These are phyloP conservation scores for Geopyxis carbonaria DNA, from an alignment of 495 filamentous ascomycete species.

Conservation along the genomic window DNA sequence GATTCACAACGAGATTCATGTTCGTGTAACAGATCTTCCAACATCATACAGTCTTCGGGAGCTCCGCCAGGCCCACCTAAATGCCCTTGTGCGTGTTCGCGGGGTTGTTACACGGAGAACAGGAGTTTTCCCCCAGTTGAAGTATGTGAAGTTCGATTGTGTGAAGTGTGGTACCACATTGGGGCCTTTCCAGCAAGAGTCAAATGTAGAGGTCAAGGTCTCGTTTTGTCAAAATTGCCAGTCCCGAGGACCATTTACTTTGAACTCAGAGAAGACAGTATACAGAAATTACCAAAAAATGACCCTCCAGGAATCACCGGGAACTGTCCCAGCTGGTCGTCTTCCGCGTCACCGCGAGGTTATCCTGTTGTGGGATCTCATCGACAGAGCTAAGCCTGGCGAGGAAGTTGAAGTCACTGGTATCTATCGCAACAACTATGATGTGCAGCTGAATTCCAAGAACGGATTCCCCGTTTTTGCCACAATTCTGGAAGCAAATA, in stretches of 20 bases:
- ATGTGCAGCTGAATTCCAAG: conserved; percentile 92
- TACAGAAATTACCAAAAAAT: conserved; percentile 98
- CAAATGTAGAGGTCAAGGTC: conserved; percentile 87
- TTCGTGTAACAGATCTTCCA: conserved; percentile 87
- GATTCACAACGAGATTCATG: conserved; percentile 95
- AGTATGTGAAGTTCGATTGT: conserved; percentile 96
- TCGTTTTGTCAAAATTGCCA: conserved; percentile 96
- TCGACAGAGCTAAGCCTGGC: conserved; percentile 90
- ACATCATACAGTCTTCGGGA: conserved; percentile 94
- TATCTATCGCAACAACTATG: conserved; percentile 96
- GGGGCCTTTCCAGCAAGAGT: conserved; percentile 94
- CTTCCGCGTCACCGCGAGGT: conserved; percentile 90
- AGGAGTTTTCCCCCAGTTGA: conserved; percentile 96
- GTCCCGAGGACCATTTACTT: conserved; percentile 81
- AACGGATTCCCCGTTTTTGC: conserved; percentile 99
- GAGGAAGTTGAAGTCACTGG: conserved; percentile 96
- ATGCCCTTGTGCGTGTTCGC: conserved; percentile 84
- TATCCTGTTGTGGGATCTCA: conserved; percentile 90
- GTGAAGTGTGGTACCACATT: conserved; percentile 79
- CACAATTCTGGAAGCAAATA: conserved; percentile 92
- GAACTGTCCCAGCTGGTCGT: conserved; percentile 90
- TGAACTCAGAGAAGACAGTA: conserved; percentile 97
- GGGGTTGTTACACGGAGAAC: conserved; percentile 90
- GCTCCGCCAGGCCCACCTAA: conserved; percentile 87
- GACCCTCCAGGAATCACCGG: conserved; percentile 92